A percentile compares a stretch with the other conserved stretches of the same genome.
Conservation (phyloP, 192 early-diverging fungal genomes). For the Gaertneriomyces semiglobifer region DNA sequence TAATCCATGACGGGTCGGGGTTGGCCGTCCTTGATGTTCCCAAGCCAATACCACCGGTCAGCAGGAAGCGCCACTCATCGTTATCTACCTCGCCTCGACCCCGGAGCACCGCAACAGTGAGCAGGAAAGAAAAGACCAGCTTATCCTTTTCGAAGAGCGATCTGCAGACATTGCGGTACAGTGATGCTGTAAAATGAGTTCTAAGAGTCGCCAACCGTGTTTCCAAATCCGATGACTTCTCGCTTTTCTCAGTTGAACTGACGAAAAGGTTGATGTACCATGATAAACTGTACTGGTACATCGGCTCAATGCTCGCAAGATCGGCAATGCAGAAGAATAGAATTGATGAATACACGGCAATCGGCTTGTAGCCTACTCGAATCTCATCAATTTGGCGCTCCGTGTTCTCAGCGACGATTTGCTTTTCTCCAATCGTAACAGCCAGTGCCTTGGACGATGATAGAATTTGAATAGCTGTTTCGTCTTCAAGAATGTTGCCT, state of each 20-base stretch:
- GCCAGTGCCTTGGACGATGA: slow-evolving; percentile 61
- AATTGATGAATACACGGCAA: slow-evolving; percentile 50
- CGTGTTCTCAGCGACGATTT: slow-evolving; percentile 57
- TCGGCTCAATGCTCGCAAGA: slow-evolving; percentile 61
- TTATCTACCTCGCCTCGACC: slow-evolving; percentile 49
- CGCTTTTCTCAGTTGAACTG: slow-evolving; percentile 49
- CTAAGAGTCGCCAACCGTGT: slow-evolving; percentile 43
- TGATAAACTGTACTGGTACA: slow-evolving; percentile 62
- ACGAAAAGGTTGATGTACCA: slow-evolving; percentile 64
- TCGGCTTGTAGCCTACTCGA: slow-evolving; percentile 57
- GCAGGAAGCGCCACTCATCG: slow-evolving; percentile 52
- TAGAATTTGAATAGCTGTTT: slow-evolving; percentile 60
- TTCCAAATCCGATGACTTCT: slow-evolving; percentile 54
- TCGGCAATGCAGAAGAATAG: slow-evolving; percentile 64
- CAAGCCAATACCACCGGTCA: slow-evolving; percentile 55
- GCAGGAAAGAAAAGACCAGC: slow-evolving; percentile 57
- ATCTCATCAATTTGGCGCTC: slow-evolving; percentile 62
- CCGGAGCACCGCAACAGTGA: slow-evolving; percentile 48
- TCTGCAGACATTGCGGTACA: slow-evolving; percentile 58
- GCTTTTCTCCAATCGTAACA: slow-evolving; percentile 58
- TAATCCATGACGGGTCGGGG: slow-evolving; percentile 51
- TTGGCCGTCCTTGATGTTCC: slow-evolving; percentile 28
- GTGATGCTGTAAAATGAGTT: slow-evolving; percentile 55
- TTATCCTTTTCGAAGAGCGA: slow-evolving; percentile 67
- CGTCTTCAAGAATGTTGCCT: slow-evolving; percentile 63